Base-by-base conservation (phyloP, 2,329 filamentous ascomycete species). In the Aspergillus tubingensis region DNA sequence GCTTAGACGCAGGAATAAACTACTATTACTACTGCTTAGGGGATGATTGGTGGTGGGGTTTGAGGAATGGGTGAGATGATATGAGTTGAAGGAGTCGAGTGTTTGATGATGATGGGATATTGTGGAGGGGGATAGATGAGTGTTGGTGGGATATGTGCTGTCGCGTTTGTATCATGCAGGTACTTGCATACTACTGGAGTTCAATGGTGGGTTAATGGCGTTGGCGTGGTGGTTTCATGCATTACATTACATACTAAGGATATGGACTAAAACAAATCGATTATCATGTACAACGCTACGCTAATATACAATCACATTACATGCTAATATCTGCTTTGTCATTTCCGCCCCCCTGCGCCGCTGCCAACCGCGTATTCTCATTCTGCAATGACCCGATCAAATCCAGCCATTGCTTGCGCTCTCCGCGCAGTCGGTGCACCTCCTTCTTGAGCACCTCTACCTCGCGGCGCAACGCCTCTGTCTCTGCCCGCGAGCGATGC, bases 341-440 rank as follows among this genome's bases (percentile, higher is more conserved):
- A 50, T 19, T 25, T 23, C 11, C 11, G 5, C 54, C 50, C 15
- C 48, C 48, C 54, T 57, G 30, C 27, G 44, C 52, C 32, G 56
- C 62, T 32, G 61, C 65, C 57, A 88, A 68, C 36, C 70, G 74
- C 13, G 82, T 84, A 70, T 87, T 87, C 76, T 87, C 84, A 47
- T 74, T 77, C 73, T 88, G 85, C 71, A 88, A 67, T 39, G 82
- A 81, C 30, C 79, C 80, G 61, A 87, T 77, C 70, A 85, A 79
- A 67, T 73, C 71, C 53, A 81, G 72, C 67, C 85, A 76, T 57
- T 84, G 68, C 58, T 77, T 75, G 55, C 83, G 80, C 72, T 86
- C 84, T 43, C 74, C 66, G 59, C 82, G 78, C 49, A 83, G 67
- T 25, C 79, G 69, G 19, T 81, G 79, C 10, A 80, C 75, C 66